phyloP scores from a whole-genome alignment of 805 yeast species.

The Starmera pachycereana region DNA sequence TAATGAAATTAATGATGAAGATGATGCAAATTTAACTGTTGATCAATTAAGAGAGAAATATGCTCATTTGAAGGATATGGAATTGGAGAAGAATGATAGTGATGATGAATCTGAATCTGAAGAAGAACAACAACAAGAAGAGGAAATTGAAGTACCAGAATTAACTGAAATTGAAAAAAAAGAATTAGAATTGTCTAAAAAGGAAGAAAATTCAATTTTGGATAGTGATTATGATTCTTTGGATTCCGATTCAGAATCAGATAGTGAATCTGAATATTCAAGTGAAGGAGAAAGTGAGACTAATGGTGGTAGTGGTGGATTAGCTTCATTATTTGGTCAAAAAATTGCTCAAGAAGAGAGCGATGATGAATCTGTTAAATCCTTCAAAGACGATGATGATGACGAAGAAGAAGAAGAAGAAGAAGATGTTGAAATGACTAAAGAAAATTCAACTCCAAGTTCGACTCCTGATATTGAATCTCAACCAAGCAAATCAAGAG shows the following conservation, averaged over 20 bases:
- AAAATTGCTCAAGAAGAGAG: conserved; percentile 17
- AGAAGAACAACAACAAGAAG: conserved; percentile 16
- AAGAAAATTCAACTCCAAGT: conserved; percentile 20
- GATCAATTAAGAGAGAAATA: conserved; percentile 18
- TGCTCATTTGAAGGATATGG: conserved; percentile 15
- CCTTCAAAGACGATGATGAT: conserved; percentile 15
- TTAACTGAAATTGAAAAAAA: conserved; percentile 13
- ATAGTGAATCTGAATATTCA: conserved; percentile 13
- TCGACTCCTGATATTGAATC: conserved; percentile 26
- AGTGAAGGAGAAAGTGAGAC: conserved; percentile 9
- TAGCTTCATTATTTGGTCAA: conserved; percentile 29
- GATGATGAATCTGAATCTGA: conserved; percentile 16
- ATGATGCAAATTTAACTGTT: conserved; percentile 21
- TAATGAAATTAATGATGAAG: conserved; percentile 19
- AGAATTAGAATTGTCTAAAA: conserved; percentile 19
- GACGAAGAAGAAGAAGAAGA: conserved; percentile 10
- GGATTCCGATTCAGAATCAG: conserved; percentile 20
- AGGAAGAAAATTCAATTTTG: conserved; percentile 10
- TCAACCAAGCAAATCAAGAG: conserved; percentile 2
- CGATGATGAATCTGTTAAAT: conserved; percentile 27
- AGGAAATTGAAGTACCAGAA: conserved; percentile 11
- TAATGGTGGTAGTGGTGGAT: conserved; percentile 7
- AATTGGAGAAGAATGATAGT: conserved; percentile 19
- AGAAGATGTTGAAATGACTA: conserved; percentile 10
- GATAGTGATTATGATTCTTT: conserved; percentile 20